phyloP scores from a whole-genome alignment of 495 filamentous ascomycete genomes.

The Viridothelium virens region DNA sequence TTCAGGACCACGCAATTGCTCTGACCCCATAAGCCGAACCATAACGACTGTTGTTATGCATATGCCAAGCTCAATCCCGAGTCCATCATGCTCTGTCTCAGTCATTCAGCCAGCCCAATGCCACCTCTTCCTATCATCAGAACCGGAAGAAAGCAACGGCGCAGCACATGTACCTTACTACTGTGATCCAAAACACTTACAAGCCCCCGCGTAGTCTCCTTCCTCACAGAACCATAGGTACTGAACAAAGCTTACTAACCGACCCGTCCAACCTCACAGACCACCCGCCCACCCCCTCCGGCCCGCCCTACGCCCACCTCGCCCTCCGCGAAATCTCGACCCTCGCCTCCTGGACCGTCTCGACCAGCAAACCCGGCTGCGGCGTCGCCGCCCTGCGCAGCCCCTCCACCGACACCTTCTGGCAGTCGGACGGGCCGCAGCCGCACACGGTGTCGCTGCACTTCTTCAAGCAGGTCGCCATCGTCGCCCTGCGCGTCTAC shows the following conservation, averaged over 20 bases:
- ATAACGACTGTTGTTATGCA: conserved; percentile 1
- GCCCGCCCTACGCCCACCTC: conserved; percentile 44
- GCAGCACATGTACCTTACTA: too few relatives aligned
- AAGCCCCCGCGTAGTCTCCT: background rate
- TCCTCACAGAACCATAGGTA: background rate
- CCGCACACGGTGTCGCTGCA: conserved; percentile 90
- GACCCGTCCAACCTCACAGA: conserved; percentile 10
- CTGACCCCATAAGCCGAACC: background rate
- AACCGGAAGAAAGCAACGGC: too few relatives aligned
- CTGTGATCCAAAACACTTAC: background rate
- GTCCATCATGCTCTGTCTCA: background rate
- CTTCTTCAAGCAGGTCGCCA: conserved; percentile 85
- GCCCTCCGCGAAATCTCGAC: conserved; percentile 67
- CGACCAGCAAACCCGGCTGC: conserved; percentile 83
- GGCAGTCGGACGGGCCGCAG: conserved; percentile 97
- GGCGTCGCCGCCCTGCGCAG: conserved; percentile 76
- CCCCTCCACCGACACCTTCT: conserved; percentile 73
- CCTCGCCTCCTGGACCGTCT: conserved; percentile 87
- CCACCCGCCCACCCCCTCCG: conserved; percentile 17
- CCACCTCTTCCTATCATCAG: too few relatives aligned
- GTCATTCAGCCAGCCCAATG: too few relatives aligned
- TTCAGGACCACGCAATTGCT: background rate
- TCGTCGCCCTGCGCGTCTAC: conserved; percentile 74
- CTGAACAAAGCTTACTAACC: background rate
- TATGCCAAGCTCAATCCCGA: background rate